phyloP scores from a whole-genome alignment of 305 asterid species.

The Caryopteris hybrid region DNA sequence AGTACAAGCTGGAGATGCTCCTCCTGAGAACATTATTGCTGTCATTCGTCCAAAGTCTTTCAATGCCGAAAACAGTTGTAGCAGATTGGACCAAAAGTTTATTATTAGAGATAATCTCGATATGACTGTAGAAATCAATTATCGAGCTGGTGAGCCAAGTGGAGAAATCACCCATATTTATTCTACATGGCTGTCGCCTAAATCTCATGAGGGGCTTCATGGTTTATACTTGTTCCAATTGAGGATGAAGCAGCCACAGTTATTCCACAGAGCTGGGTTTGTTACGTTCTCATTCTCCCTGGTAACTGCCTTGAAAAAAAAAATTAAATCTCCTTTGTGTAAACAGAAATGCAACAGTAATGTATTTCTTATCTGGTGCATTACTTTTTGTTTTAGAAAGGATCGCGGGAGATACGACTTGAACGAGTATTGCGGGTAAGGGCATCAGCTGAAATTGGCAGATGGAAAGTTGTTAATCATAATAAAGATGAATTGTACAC shows the following conservation, averaged over 20 bases:
- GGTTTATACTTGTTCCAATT: constrained; percentile 50
- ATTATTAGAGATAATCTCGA: constrained; percentile 33
- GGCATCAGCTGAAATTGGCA: constrained; percentile 33
- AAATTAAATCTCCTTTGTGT: neutral
- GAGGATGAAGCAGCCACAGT: constrained; percentile 17
- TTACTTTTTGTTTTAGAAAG: constrained; percentile 28
- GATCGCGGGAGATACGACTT: constrained; percentile 19
- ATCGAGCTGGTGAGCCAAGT: neutral
- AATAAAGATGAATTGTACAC: constrained; percentile 11
- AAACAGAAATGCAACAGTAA: constrained; percentile 1
- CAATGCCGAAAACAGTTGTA: constrained; percentile 15
- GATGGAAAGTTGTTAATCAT: constrained; percentile 41
- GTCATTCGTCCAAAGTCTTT: constrained; percentile 57
- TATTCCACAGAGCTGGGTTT: constrained; percentile 51
- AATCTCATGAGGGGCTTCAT: constrained; percentile 32
- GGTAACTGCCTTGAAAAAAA: constrained; percentile 49
- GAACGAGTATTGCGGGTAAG: constrained; percentile 37
- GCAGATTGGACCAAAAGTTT: constrained; percentile 46
- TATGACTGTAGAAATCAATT: constrained; percentile 34
- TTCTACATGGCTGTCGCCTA: constrained; percentile 26
- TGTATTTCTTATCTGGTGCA: constrained; percentile 13
- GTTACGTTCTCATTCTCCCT: constrained; percentile 43
- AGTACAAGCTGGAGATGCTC: constrained; percentile 50
- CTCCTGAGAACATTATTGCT: constrained; percentile 46
- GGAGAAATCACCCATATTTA: constrained; percentile 17